A percentile compares a stretch with the other conserved stretches of the same genome.
Evolutionary conservation across 1,284 basidiomycete genomes (phyloP).

Genomic region (Ganoderma meredithae): DNA sequence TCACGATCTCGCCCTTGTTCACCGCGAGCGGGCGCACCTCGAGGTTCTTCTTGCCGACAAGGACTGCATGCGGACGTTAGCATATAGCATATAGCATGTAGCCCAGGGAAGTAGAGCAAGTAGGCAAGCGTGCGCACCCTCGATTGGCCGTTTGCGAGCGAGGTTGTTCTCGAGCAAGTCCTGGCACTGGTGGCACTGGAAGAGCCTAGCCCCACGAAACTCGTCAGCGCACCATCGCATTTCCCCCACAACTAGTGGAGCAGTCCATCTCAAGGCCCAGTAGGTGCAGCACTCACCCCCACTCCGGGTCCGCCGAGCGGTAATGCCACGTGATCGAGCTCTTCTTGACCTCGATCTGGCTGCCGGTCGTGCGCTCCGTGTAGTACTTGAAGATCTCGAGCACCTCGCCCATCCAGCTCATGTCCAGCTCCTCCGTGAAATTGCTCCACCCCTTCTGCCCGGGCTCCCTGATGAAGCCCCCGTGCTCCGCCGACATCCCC

Average conservation of each 20-base stretch:
- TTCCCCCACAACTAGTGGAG: too few relatives aligned
- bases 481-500: slow-evolving; percentile 97
- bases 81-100: too few relatives aligned
- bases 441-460: slow-evolving; percentile 80
- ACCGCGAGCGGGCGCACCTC: slow-evolving; percentile 95
- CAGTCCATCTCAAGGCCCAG: too few relatives aligned
- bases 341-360: slow-evolving; percentile 96
- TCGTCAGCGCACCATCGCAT: neutral
- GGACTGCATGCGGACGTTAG: too few relatives aligned
- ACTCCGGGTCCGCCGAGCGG: slow-evolving; percentile 92
- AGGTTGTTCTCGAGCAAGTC: slow-evolving; percentile 95
- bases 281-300: slow-evolving; percentile 86
- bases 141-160: slow-evolving; percentile 88
- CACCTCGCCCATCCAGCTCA: slow-evolving; percentile 98
- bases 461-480: slow-evolving; percentile 88
- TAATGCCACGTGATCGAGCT: slow-evolving; percentile 99
- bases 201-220: slow-evolving; percentile 57
- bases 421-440: slow-evolving; percentile 91
- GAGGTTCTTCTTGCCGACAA: slow-evolving; percentile 98
- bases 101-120: too few relatives aligned
- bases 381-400: slow-evolving; percentile 97
- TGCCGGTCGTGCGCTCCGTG: slow-evolving; percentile 93
- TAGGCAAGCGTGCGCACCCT: slow-evolving; percentile 64
- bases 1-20: slow-evolving; percentile 99
- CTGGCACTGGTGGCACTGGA: slow-evolving; percentile 97